Conservation (phyloP, 2,329 filamentous ascomycete genomes). For the Microdochium bolleyi region DNA sequence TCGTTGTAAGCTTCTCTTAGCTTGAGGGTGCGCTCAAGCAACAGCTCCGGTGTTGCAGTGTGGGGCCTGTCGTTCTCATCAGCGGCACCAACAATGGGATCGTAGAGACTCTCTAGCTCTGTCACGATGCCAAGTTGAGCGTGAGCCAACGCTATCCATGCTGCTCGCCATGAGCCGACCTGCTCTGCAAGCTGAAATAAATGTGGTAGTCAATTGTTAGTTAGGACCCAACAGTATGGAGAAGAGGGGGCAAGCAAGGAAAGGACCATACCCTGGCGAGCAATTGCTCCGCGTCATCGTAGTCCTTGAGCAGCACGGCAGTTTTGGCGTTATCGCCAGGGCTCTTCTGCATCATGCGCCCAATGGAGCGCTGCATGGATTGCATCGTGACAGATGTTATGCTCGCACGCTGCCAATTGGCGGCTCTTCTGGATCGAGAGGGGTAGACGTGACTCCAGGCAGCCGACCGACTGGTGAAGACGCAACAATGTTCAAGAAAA, state of each 20-base stretch:
- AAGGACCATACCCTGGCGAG: constrained; percentile 53
- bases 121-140: constrained; percentile 60
- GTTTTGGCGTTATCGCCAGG: constrained; percentile 72
- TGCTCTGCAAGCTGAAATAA: constrained; percentile 61
- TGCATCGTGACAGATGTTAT: constrained; percentile 42
- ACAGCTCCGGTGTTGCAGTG: constrained; percentile 50
- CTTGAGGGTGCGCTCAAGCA: constrained; percentile 55
- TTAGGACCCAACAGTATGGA: not conserved
- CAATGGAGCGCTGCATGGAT: constrained; percentile 67
- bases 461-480: too few species aligned
- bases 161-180: constrained; percentile 68
- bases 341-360: constrained; percentile 58
- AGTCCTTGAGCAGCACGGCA: constrained; percentile 67
- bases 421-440: not conserved
- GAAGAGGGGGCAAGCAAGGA: not conserved
- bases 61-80: constrained; percentile 47
- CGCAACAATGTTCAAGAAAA: too few species aligned
- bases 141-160: constrained; percentile 65
- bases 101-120: constrained; percentile 66
- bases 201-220: constrained; percentile 4
- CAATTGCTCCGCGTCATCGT: constrained; percentile 70
- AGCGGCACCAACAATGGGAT: constrained; percentile 62
- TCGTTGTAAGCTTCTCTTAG: constrained; percentile 63
- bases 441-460: too few species aligned
- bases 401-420: too few species aligned